Conservation (phyloP, 1,284 basidiomycete genomes). For the Sporisorium scitamineum region DNA sequence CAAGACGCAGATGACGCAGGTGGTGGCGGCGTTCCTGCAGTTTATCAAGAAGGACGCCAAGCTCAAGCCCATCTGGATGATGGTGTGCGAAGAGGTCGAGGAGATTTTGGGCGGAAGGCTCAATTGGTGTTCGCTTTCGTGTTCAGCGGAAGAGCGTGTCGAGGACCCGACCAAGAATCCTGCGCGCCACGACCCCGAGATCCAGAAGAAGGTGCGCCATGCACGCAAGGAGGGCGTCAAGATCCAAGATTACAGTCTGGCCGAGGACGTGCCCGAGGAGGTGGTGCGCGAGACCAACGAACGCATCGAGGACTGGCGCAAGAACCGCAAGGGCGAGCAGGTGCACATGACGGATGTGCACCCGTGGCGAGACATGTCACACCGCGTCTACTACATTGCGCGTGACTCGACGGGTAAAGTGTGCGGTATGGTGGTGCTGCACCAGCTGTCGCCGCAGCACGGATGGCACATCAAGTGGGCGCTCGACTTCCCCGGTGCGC, state of each 20-base stretch:
- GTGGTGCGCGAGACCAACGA: slow-evolving; percentile 70
- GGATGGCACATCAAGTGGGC: slow-evolving; percentile 77
- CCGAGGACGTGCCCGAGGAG: slow-evolving; percentile 70
- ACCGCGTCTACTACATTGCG: slow-evolving; percentile 74
- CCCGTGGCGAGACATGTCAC: slow-evolving; percentile 74
- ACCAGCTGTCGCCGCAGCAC: slow-evolving; percentile 73
- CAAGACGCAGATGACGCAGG: slow-evolving; percentile 70
- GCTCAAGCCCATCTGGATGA: slow-evolving; percentile 74
- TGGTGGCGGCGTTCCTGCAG: slow-evolving; percentile 71
- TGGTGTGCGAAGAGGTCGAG: slow-evolving; percentile 72
- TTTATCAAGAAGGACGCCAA: slow-evolving; percentile 70
- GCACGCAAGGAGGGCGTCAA: slow-evolving; percentile 73
- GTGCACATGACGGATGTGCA: slow-evolving; percentile 74
- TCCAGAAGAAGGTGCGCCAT: slow-evolving; percentile 72
- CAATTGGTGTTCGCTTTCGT: slow-evolving; percentile 74
- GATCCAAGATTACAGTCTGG: slow-evolving; percentile 67
- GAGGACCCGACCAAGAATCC: slow-evolving; percentile 71
- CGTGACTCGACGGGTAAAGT: slow-evolving; percentile 72
- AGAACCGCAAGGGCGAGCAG: slow-evolving; percentile 73
- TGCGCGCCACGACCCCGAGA: slow-evolving; percentile 71
- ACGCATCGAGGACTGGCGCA: slow-evolving; percentile 73
- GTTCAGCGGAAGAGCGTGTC: slow-evolving; percentile 74
- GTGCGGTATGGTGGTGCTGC: slow-evolving; percentile 73
- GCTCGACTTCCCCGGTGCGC: slow-evolving; percentile 74
- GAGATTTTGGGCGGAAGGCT: slow-evolving; percentile 72